phyloP scores from a whole-genome alignment of 2,329 filamentous ascomycete genomes.

The Aspergillus felis region DNA sequence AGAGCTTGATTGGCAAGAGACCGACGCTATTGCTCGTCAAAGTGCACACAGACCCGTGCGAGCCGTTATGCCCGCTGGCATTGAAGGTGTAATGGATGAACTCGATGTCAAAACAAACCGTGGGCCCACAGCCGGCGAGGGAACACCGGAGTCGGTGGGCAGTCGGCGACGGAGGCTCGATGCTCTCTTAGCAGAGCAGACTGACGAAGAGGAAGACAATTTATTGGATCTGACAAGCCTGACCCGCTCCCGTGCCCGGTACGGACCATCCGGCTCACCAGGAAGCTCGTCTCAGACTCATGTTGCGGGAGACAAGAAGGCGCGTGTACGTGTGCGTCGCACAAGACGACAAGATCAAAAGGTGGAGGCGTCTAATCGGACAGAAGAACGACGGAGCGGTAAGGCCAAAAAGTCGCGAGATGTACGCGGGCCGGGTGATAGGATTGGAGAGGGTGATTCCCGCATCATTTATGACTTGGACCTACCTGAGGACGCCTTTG shows the following conservation, averaged over 20 bases:
- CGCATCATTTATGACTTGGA: constrained; percentile 68
- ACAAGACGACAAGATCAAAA: constrained; percentile 21
- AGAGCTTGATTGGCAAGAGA: constrained; percentile 41
- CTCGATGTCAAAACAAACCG: constrained; percentile 26
- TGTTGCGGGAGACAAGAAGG: constrained; percentile 12
- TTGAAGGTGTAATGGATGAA: constrained; percentile 34
- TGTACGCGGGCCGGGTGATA: constrained; percentile 47
- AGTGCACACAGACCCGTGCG: constrained; percentile 12
- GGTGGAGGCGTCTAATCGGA: constrained; percentile 9
- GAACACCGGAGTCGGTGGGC: constrained; percentile 5
- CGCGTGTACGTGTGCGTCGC: constrained; percentile 24
- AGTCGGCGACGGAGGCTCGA: constrained; percentile 9
- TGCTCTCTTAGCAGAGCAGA: constrained; percentile 9
- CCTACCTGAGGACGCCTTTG: constrained; percentile 59
- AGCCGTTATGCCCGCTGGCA: constrained; percentile 22
- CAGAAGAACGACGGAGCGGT: constrained; percentile 17
- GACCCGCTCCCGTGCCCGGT: constrained; percentile 16
- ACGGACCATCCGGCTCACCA: constrained; percentile 1
- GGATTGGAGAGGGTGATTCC: constrained; percentile 77
- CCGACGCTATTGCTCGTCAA: constrained; percentile 33
- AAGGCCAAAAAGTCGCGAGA: constrained; percentile 16
- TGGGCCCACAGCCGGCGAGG: constrained; percentile 6
- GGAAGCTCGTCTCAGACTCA: constrained; percentile 1
- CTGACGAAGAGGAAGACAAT: constrained; percentile 16
- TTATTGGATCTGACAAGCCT: constrained; percentile 16